Evolutionary conservation across 108 stramenopile species (phyloP).

Genomic region (Thalassiosira profunda): DNA sequence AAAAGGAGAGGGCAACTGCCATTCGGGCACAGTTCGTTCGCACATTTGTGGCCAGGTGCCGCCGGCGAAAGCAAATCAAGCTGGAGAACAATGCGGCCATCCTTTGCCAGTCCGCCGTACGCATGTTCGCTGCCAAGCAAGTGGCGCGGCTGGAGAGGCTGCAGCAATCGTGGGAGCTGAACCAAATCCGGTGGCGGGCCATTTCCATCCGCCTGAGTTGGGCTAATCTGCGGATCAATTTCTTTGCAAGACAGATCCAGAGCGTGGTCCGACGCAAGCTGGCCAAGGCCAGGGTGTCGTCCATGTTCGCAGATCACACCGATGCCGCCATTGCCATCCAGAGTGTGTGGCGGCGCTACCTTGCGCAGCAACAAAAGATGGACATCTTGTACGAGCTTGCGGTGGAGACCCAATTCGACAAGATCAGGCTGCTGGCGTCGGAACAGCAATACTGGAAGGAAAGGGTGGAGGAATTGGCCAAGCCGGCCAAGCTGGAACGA

Average conservation of each 20-base stretch:
- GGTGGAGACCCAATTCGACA: slow-evolving; percentile 20
- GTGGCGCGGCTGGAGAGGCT: slow-evolving; percentile 5
- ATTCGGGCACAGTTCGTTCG: slow-evolving; percentile 12
- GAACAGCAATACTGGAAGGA: slow-evolving; percentile 39
- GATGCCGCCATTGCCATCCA: slow-evolving; percentile 34
- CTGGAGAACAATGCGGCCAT: slow-evolving; percentile 32
- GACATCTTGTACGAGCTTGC: slow-evolving; percentile 12
- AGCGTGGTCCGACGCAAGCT: slow-evolving; percentile 28
- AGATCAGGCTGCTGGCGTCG: slow-evolving; percentile 32
- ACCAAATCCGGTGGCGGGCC: slow-evolving; percentile 30
- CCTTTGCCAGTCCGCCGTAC: slow-evolving; percentile 36
- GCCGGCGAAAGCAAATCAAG: slow-evolving; percentile 23
- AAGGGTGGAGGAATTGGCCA: slow-evolving; percentile 16
- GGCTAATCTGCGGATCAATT: slow-evolving; percentile 20
- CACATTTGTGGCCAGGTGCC: slow-evolving; percentile 22
- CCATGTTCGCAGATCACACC: background rate
- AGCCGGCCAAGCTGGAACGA: slow-evolving; percentile 14
- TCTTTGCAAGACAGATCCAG: slow-evolving; percentile 42
- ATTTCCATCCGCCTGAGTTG: slow-evolving; percentile 31
- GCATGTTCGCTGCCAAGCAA: slow-evolving; percentile 43
- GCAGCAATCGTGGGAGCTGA: slow-evolving; percentile 29
- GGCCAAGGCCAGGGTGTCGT: slow-evolving; percentile 8
- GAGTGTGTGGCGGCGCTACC: slow-evolving; percentile 31
- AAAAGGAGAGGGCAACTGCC: slow-evolving; percentile 10
- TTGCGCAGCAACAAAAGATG: slow-evolving; percentile 7